Conservation (phyloP, 2,329 filamentous ascomycete species). For the Claviceps digitariae region DNA sequence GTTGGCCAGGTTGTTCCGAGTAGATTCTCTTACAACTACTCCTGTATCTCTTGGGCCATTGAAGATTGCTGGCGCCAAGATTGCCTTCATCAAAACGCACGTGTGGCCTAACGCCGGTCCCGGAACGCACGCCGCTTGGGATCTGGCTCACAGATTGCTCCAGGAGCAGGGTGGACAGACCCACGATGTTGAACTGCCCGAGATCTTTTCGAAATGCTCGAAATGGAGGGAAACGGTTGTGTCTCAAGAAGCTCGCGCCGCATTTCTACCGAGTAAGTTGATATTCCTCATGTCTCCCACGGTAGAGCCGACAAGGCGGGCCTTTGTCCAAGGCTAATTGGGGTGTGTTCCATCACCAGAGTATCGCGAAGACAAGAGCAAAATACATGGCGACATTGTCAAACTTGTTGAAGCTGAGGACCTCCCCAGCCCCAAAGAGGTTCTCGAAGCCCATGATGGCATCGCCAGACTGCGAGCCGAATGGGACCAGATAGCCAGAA, state of each 20-base stretch:
- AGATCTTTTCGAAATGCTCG: conserved; percentile 32
- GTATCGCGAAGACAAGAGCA: conserved; percentile 31
- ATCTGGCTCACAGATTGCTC: conserved; percentile 26
- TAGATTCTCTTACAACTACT: conserved; percentile 35
- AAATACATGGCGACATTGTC: conserved; percentile 30
- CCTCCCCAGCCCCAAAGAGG: conserved; percentile 29
- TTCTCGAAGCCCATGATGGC: conserved; percentile 39
- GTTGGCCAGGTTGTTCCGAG: conserved; percentile 36
- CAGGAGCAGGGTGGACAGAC: conserved; percentile 36
- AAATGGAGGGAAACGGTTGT: conserved; percentile 26
- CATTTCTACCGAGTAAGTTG: conserved; percentile 8
- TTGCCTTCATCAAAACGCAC: conserved; percentile 40
- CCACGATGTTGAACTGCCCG: conserved; percentile 39
- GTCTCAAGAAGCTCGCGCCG: conserved; percentile 5
- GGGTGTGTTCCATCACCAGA: conserved; percentile 35
- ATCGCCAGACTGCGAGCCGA: conserved; percentile 38
- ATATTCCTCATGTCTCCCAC: background rate
- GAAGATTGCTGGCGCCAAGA: conserved; percentile 32
- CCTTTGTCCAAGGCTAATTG: background rate
- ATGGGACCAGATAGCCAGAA: conserved; percentile 36
- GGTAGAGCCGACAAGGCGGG: background rate
- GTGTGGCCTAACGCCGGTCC: conserved; percentile 35
- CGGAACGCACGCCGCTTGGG: conserved; percentile 29
- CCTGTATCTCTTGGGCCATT: conserved; percentile 10
- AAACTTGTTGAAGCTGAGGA: conserved; percentile 36